These are phyloP conservation scores for Trichoderma arundinaceum DNA, from an alignment of 2,329 filamentous ascomycete genomes.

Conservation along the genomic window DNA sequence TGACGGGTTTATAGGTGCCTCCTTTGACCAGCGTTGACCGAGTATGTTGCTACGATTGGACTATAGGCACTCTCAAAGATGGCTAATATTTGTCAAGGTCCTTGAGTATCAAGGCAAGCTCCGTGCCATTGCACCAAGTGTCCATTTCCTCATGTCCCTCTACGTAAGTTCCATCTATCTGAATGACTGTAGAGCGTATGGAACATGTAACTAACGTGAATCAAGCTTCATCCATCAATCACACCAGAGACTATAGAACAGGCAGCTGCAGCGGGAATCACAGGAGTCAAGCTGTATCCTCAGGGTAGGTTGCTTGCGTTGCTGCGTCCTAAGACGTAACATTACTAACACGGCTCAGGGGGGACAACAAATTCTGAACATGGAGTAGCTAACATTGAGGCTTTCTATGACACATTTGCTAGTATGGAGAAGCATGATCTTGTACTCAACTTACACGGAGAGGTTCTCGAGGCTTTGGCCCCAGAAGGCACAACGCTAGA, in stretches of 20 bases:
- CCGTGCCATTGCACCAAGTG: slow-evolving; percentile 62
- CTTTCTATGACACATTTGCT: slow-evolving; percentile 80
- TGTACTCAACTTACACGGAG: slow-evolving; percentile 92
- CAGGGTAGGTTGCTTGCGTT: slow-evolving; percentile 42
- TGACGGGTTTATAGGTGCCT: slow-evolving; percentile 45
- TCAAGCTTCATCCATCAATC: slow-evolving; percentile 62
- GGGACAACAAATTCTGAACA: slow-evolving; percentile 70
- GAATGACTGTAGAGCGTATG: neutral
- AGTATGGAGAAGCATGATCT: slow-evolving; percentile 81
- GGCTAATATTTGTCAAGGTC: slow-evolving; percentile 50
- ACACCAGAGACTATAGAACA: slow-evolving; percentile 73
- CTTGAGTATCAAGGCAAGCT: slow-evolving; percentile 70
- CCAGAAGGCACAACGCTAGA: slow-evolving; percentile 54
- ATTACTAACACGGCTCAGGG: slow-evolving; percentile 45
- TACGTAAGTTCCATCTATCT: slow-evolving; percentile 51
- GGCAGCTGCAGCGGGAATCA: slow-evolving; percentile 73
- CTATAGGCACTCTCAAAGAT: neutral
- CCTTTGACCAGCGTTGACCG: slow-evolving; percentile 63
- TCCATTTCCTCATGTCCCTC: slow-evolving; percentile 76
- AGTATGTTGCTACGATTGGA: slow-evolving; percentile 33
- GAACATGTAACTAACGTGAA: slow-evolving; percentile 17
- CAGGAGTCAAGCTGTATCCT: slow-evolving; percentile 75
- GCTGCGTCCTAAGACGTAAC: neutral
- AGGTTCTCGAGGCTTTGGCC: slow-evolving; percentile 63
- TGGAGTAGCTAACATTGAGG: slow-evolving; percentile 71